Evolutionary conservation across 352 stramenopile species (phyloP), one percentile per base, ranked within the genome.

Genomic region (Globisporangium orthogonon): DNA sequence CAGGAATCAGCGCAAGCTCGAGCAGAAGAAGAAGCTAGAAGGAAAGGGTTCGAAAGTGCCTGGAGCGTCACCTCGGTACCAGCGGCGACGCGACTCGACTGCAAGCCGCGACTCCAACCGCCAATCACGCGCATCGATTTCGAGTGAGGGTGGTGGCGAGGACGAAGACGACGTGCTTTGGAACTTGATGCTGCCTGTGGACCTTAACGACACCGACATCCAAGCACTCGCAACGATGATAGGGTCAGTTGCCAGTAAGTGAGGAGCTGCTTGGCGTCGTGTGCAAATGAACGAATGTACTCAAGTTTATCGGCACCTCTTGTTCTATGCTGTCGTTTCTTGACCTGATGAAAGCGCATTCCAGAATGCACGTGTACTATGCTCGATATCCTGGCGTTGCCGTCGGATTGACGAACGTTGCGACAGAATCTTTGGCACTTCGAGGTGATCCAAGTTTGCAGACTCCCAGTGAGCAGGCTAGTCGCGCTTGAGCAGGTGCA

Each of bases 1-100:
- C 52, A 50, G 58, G 30, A 74, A 78, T 58, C 72, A 81, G 55
- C 66, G 68, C 37, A 69, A 69, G 15, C 58, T 72, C 29, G 63
- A 76, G 45, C 62, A 73, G 31, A 65, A 68, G 18, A 62, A 61
- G 7, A 60, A 70, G 37, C 37, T 58, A 3, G 65, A 65, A 15
- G 45, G 23, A 35, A 64, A 51, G 11, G 28, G 44, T 11, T 4
- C 51, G 35, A 33, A 44, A 40, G 50, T 43, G 14, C 11, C 29
- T 7, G 52, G 23, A 7, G 17, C 46, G 23, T 54, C 54, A 9
- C 55, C 52, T 9, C 51, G 56, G 13, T 52, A 44, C 33, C 58
- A 53, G 35, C 58, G 49, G 14, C 47, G 40, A 7, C 51, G 39
- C 2, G 52, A 47, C 31, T 46, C 29, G 46, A 18, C 37, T 0